phyloP scores from a whole-genome alignment of 75 land plant species.

The Pinus tabuliformis region DNA sequence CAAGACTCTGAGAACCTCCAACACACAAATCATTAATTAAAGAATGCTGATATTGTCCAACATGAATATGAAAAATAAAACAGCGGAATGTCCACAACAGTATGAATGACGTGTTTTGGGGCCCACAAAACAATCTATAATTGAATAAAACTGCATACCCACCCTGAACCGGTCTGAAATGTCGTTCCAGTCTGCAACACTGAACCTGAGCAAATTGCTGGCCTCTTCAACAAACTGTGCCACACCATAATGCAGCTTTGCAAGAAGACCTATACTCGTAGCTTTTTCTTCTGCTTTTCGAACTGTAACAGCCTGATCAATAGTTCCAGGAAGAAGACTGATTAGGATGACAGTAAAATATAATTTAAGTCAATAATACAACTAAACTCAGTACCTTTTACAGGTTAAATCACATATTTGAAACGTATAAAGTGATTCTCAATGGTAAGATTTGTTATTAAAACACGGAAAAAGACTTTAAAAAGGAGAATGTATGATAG shows the following conservation, averaged over 20 bases:
- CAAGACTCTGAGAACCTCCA: too few relatives aligned
- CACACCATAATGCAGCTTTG: conserved; percentile 77
- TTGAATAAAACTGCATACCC: background rate
- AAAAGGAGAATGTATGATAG: too few relatives aligned
- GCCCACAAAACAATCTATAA: too few relatives aligned
- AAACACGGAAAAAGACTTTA: too few relatives aligned
- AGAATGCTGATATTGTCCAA: too few relatives aligned
- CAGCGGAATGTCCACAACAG: too few relatives aligned
- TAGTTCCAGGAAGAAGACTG: background rate
- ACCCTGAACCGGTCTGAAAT: conserved; percentile 63
- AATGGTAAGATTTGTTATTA: too few relatives aligned
- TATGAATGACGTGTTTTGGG: too few relatives aligned
- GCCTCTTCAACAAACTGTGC: conserved; percentile 60
- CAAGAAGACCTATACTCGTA: conserved; percentile 43
- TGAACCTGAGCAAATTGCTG: conserved; percentile 18
- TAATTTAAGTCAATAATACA: background rate
- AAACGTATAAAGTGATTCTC: background rate
- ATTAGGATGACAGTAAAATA: background rate
- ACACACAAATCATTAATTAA: too few relatives aligned
- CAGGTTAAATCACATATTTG: background rate
- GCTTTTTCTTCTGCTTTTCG: conserved; percentile 69
- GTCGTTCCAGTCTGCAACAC: conserved; percentile 39
- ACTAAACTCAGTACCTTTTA: background rate
- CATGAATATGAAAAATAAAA: too few relatives aligned
- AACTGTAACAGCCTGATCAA: conserved; percentile 56